Evolutionary conservation across 2,329 filamentous ascomycete species (phyloP), one percentile per base, ranked within the genome.

Genomic region (Epicoccum sorghinum): DNA sequence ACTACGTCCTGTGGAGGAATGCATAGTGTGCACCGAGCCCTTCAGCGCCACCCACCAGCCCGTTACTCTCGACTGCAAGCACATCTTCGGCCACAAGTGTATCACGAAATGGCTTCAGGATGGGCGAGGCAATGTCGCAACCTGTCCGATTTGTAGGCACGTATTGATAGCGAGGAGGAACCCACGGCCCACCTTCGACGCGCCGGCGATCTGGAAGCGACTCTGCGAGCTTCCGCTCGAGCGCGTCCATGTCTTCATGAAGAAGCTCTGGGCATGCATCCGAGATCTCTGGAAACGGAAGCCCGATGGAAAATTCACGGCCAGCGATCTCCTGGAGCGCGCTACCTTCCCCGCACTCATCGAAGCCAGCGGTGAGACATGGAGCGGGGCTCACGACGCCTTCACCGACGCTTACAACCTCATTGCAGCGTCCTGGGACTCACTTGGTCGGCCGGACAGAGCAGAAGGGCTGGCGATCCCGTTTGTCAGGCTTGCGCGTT

Each of bases 21-120:
- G 70, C 44, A 51, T 58, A 7, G 62, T 73, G 18, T 73, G 70
- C 42, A 68, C 59, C 7, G 66, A 70, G 10, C 40, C 54, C 10
- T 72, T 71, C 44, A 61, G 61, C 30, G 52, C 53, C 0, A 49
- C 49, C 2, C 67, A 71, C 22, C 57, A 61, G 13, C 70, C 69
- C 2, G 68, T 71, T n/a, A 58, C 66, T 2, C 60, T 73, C 7
- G 58, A 60, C 9, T 73, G 70, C 52, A 61, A 62, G 30, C 70
- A 73, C 29, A 68, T 72, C 13, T 70, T 73, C 45, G 69, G 69
- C 8, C 55, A 71, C 33, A 38, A 49, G 7, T 73, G 70, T 50
- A 68, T 73, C 29, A 55, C 52, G 30, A 63, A 44, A 35, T 73
- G 70, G 70, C 42, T 72, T 1, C 59, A 58, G 27, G 45, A 52